Evolutionary conservation across 2,329 filamentous ascomycete species (phyloP), one percentile per base, ranked within the genome.

Genomic region (Neoascochyta sp.): DNA sequence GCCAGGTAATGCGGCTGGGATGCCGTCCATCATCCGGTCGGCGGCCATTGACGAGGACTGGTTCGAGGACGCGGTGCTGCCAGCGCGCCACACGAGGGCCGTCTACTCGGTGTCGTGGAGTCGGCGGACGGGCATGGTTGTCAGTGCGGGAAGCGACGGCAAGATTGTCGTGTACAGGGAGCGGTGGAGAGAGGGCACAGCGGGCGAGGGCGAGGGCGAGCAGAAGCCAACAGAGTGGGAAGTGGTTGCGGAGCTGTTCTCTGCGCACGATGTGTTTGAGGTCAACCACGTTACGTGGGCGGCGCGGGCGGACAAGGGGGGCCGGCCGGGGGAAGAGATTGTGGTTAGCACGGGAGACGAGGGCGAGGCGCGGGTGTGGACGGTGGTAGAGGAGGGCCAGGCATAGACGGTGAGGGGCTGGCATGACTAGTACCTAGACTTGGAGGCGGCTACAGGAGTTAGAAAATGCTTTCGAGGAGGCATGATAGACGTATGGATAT

Each of bases 281-380:
- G 75, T 96, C 43, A 98, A 98, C 54, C 88, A 95, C 62, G 75
- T 92, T 27, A 80, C 78, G 2, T 98, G 92, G 92, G 88, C 87
- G 45, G 77, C 74, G 48, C 74, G 89, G 34, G 83, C 78, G 34
- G 88, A 95, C 58, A 71, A 72, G 27, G 81, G 68, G 1, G 73
- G 73, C 55, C 70, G 65, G 41, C 73, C 75, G 2, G 71, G 64
- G 14, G 86, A 95, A 50, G 90, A 96, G 65, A 83, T 95, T 59
- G 70, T 98, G 25, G 70, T 96, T 12, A 92, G 84, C 10, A 95
- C 89, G 1, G 92, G 90, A 0, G 92, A 98, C 59, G 89, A 96
- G 64, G 92, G 92, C 0, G 72, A 83, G 29, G 83, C 95, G 16
- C 82, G 83, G 53, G 80, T 89, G 1, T 98, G 92, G 90, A 74